A percentile compares a stretch with the other conserved stretches of the same genome.
These are phyloP conservation scores for Grosmannia clavigera DNA, from an alignment of 2,329 filamentous ascomycete species.

Conservation along the genomic window DNA sequence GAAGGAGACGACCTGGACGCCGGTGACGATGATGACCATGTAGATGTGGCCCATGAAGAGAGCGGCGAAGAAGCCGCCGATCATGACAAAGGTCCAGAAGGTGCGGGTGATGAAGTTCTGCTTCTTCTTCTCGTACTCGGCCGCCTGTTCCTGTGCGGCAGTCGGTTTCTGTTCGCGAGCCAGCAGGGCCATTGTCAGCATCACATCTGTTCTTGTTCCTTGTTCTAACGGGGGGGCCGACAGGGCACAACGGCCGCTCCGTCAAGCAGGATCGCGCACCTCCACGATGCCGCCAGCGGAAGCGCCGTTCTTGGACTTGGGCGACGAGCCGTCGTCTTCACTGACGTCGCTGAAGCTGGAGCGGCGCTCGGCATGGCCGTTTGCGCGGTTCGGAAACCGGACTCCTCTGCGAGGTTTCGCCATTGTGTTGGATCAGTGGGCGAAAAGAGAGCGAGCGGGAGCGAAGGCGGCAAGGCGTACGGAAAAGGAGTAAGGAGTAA, in stretches of 20 bases:
- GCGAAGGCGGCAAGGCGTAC: not conserved
- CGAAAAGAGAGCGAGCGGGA: not conserved
- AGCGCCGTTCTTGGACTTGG: conserved; percentile 17
- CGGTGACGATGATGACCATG: conserved; percentile 85
- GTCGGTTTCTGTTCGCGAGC: conserved; percentile 26
- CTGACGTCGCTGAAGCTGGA: conserved; percentile 55
- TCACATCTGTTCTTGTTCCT: no score
- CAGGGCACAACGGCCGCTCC: no score
- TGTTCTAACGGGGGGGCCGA: no score
- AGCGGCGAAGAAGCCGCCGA: conserved; percentile 76
- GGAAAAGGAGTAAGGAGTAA: not conserved
- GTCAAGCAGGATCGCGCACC: conserved; percentile 12
- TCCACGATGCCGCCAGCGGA: conserved; percentile 27
- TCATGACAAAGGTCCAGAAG: conserved; percentile 98
- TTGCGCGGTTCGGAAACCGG: conserved; percentile 41
- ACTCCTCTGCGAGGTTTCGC: conserved; percentile 36
- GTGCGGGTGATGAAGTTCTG: conserved; percentile 93
- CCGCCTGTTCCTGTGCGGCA: conserved; percentile 27
- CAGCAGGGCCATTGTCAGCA: not conserved
- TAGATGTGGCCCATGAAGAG: conserved; percentile 97
- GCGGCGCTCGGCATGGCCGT: conserved; percentile 43
- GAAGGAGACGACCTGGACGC: conserved; percentile 92
- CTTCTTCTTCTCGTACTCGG: conserved; percentile 96
- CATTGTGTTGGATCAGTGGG: conserved; percentile 13
- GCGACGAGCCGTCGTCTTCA: conserved; percentile 11